Conservation (phyloP, 257 asterid species). For the Scutellaria galericulata region DNA sequence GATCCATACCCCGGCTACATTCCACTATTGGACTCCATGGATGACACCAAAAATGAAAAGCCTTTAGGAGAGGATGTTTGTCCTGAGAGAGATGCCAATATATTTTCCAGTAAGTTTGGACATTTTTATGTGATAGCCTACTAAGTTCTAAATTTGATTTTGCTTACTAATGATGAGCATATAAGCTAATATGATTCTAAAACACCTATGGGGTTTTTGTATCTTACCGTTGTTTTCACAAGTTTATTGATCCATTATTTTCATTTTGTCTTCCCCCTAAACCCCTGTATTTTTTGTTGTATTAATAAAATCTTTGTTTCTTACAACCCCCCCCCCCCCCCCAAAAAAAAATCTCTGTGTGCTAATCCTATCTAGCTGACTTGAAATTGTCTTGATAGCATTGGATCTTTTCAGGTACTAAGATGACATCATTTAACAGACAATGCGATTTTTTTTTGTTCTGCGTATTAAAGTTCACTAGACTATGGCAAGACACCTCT, state of each 20-base stretch:
- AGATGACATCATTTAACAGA: neutral
- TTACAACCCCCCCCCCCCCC: too few species aligned
- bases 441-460: neutral
- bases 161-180: constrained; percentile 1
- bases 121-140: neutral
- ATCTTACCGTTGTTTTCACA: constrained; percentile 6
- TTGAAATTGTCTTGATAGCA: constrained; percentile 14
- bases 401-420: neutral
- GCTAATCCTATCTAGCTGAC: too few species aligned
- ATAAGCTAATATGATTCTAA: neutral
- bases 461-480: constrained; percentile 9
- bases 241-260: neutral
- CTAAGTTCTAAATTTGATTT: neutral
- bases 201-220: constrained; percentile 15
- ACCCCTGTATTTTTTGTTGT: constrained; percentile 1
- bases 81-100: constrained; percentile 76
- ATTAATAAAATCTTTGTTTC: too few species aligned
- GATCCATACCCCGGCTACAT: constrained; percentile 71
- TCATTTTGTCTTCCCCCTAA: constrained; percentile 2
- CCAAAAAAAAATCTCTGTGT: too few species aligned
- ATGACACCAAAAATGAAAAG: constrained; percentile 48
- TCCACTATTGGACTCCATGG: constrained; percentile 58
- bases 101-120: constrained; percentile 63
- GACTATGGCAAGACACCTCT: neutral
- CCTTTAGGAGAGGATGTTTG: constrained; percentile 67